phyloP scores from a whole-genome alignment of 2,329 filamentous ascomycete genomes.

The Fusarium sp. region DNA sequence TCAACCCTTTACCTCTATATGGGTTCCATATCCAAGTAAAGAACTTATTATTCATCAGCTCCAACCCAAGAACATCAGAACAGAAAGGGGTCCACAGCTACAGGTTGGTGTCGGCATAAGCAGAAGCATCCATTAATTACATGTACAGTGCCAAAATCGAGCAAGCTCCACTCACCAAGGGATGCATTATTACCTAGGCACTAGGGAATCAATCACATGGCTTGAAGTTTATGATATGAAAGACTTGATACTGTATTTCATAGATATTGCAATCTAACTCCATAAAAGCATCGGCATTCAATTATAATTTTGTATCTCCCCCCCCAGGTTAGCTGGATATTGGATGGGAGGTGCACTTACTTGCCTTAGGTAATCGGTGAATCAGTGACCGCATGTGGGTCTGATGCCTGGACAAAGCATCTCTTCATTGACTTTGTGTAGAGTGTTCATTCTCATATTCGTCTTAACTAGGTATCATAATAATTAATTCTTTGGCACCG shows the following conservation, averaged over 20 bases:
- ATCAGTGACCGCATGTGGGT: slow-evolving; percentile 22
- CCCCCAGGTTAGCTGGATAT: background rate
- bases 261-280: background rate
- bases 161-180: background rate
- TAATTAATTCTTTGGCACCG: background rate
- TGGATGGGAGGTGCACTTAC: background rate
- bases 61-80: background rate
- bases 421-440: background rate
- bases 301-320: background rate
- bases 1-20: background rate
- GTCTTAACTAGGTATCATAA: background rate
- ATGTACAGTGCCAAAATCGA: background rate
- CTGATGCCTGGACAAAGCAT: slow-evolving; percentile 10
- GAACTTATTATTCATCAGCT: background rate
- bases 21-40: background rate
- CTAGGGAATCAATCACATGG: background rate
- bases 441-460: background rate
- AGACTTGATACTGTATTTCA: background rate
- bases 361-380: slow-evolving; percentile 25
- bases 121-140: background rate
- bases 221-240: background rate
- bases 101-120: background rate
- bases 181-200: background rate
- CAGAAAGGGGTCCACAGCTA: background rate
- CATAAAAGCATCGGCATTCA: background rate